Evolutionary conservation across 2,329 filamentous ascomycete genomes (phyloP).

Genomic region (Neodidymelliopsis sp.): DNA sequence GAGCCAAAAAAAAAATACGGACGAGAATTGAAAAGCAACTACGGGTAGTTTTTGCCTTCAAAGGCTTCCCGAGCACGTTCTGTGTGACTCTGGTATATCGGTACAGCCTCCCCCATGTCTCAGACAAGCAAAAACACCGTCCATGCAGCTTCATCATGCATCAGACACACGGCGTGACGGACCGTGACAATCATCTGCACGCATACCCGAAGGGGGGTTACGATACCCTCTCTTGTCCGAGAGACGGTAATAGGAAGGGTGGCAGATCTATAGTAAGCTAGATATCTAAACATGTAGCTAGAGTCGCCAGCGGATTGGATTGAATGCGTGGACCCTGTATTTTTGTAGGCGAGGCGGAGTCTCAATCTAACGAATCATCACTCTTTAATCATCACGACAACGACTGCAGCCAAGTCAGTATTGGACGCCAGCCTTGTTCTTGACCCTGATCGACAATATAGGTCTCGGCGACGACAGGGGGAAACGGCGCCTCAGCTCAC

Average conservation of each 20-base stretch:
- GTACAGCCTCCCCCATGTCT: slow-evolving; percentile 5
- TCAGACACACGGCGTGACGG: neutral
- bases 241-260: neutral
- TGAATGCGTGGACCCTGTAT: slow-evolving; percentile 1
- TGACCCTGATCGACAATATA: slow-evolving; percentile 7
- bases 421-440: slow-evolving; percentile 1
- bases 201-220: slow-evolving; percentile 4
- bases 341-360: neutral
- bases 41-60: slow-evolving; percentile 3
- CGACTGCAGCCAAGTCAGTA: neutral
- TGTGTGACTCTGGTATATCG: slow-evolving; percentile 14
- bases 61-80: slow-evolving; percentile 5
- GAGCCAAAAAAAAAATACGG: neutral
- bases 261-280: neutral
- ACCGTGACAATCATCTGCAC: neutral
- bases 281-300: neutral
- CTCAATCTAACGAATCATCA: slow-evolving; percentile 2
- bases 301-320: neutral
- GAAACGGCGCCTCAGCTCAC: neutral
- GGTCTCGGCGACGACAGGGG: slow-evolving; percentile 6
- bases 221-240: neutral
- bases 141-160: slow-evolving; percentile 6
- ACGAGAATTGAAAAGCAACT: slow-evolving; percentile 4
- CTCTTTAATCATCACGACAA: slow-evolving; percentile 1
- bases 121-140: slow-evolving; percentile 4